Base-by-base conservation (phyloP, 2,329 filamentous ascomycete genomes). In the Pseudopithomyces maydicus region DNA sequence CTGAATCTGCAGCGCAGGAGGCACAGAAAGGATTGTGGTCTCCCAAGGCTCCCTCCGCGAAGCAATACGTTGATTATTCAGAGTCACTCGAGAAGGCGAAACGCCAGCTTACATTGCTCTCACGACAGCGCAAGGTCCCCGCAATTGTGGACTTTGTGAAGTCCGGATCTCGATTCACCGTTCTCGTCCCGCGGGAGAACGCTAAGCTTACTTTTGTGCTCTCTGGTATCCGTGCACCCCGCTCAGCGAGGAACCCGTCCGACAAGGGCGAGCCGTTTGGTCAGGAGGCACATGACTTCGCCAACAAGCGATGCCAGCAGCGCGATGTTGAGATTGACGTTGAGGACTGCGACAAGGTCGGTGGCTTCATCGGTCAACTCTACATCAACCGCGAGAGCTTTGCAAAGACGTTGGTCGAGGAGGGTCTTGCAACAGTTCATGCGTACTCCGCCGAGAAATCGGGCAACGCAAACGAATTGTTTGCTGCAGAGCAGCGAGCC, bases 71-170 rank as follows among this genome's bases (percentile, higher is more conserved):
- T 43, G 95, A 99, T 75, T 92, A 94, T 72, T 97, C 93, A 5
- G 95, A 98, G 77, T 93, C 85, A 58, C 80, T 94, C 6, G 94
- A 98, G 75, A 97, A 97, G 79, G 95, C 95, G 61, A 98, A 97
- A 84, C 89, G 97, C 52, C 92, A 97, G 76, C 84, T 96, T 36
- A 90, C 91, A 11, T 88, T 92, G 20, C 84, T 99, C 32, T 91
- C 95, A 59, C 87, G 94, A 52, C 93, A 97, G 76, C 94, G 92
- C 82, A 94, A 91, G 77, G 89, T 98, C 3, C 92, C 95, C 7
- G 95, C 90, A 11, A 84, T 99, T 66, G 92, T 99, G 41, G 95
- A 99, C 77, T 99, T 96, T 76, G 95, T 96, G 81, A 97, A 98
- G 79, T 91, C 92, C n/a, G 95, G 91, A 29, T 96, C 93, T 39